Conservation (phyloP, 192 early-diverging fungal genomes). For the Coemansia umbellata region DNA sequence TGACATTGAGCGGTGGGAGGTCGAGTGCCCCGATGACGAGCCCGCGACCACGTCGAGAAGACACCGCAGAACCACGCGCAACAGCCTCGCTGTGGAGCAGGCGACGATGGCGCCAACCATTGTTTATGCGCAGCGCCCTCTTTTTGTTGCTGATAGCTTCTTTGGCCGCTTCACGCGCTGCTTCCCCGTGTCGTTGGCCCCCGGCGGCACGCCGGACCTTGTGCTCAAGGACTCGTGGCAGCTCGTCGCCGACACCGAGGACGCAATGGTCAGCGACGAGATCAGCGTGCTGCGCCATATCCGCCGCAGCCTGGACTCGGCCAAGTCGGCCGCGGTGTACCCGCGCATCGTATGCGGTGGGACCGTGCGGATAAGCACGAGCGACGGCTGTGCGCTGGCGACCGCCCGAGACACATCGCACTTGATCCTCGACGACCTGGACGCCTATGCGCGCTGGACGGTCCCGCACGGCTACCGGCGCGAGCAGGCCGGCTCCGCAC, state of each 20-base stretch:
- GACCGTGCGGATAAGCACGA: conserved; percentile 20
- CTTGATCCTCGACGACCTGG: conserved; percentile 21
- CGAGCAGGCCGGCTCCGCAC: no score
- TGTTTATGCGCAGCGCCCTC: conserved; percentile 22
- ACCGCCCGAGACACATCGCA: conserved; percentile 27
- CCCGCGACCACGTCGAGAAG: neutral
- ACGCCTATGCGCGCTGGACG: conserved; percentile 35
- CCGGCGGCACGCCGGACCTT: conserved; percentile 5
- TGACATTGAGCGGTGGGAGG: conserved; percentile 30
- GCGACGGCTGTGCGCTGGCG: conserved; percentile 1
- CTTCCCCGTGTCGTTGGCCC: conserved; percentile 17
- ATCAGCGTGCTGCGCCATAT: conserved; percentile 28
- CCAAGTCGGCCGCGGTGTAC: conserved; percentile 5
- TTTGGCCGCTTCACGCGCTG: conserved; percentile 44
- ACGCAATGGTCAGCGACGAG: conserved; percentile 14
- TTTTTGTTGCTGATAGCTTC: conserved; percentile 37
- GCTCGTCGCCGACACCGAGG: conserved; percentile 11
- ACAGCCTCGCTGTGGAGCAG: neutral
- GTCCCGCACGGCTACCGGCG: conserved; percentile 26
- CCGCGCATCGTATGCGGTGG: conserved; percentile 36
- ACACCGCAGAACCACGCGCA: conserved; percentile 1
- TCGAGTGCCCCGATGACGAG: conserved; percentile 21
- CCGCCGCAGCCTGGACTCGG: conserved; percentile 21
- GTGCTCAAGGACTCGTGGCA: conserved; percentile 51
- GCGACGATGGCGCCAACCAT: conserved; percentile 3